These are phyloP conservation scores for Lepidium aucheri DNA, from an alignment of 345 rosid species.

Conservation along the genomic window DNA sequence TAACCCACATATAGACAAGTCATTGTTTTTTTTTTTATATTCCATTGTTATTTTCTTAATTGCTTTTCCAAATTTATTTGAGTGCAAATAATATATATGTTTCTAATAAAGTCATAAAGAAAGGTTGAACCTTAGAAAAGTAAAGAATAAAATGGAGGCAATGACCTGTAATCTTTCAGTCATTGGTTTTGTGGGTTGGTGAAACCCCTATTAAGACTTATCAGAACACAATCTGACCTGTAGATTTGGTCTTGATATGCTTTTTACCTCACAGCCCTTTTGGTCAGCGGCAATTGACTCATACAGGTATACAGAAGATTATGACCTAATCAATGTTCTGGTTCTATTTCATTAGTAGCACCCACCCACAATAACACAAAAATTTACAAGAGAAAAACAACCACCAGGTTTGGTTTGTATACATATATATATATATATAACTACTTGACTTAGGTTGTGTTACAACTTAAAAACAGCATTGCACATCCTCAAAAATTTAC, in stretches of 20 bases:
- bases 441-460: constrained; percentile 15
- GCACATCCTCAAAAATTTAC: constrained; percentile 23
- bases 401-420: constrained; percentile 21
- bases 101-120: neutral
- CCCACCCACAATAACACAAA: constrained; percentile 7
- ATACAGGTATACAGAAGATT: neutral
- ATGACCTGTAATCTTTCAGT: constrained; percentile 24
- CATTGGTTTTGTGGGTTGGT: constrained; percentile 26
- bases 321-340: constrained; percentile 12
- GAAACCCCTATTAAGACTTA: constrained; percentile 8
- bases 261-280: neutral
- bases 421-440: neutral
- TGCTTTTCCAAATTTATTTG: neutral
- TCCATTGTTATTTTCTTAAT: neutral
- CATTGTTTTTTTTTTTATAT: neutral
- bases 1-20: neutral
- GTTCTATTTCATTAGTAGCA: constrained; percentile 3
- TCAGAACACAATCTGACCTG: constrained; percentile 25
- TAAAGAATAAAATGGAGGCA: constrained; percentile 5
- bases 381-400: constrained; percentile 9
- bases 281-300: constrained; percentile 15
- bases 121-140: constrained; percentile 9
- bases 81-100: neutral
- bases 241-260: constrained; percentile 1
- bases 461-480: constrained; percentile 17